Conservation (phyloP, 2,329 filamentous ascomycete genomes). For the Diaporthe nobilis region DNA sequence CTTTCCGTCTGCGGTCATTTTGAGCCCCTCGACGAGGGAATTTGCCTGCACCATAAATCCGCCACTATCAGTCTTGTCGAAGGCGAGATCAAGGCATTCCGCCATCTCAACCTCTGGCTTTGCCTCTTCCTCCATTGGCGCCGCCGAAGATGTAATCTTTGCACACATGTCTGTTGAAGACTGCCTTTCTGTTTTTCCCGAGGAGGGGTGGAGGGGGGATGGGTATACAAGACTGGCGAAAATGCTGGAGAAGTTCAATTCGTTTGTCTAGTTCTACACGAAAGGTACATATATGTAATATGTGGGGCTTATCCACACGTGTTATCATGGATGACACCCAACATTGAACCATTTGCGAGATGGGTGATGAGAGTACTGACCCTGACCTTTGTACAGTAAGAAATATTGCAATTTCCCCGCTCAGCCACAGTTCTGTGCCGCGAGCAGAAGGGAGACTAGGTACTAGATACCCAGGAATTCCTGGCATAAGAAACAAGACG, state of each 20-base stretch:
- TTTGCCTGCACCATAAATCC: neutral
- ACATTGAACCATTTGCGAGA: no score
- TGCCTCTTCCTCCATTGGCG: neutral
- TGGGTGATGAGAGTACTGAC: neutral
- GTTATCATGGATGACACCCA: no score
- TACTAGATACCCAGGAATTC: no score
- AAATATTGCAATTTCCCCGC: no score
- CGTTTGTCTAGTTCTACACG: neutral
- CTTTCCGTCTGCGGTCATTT: neutral
- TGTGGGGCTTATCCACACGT: no score
- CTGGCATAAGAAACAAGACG: no score
- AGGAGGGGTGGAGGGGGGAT: no score
- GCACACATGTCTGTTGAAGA: neutral
- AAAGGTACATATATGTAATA: no score
- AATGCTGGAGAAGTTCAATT: neutral
- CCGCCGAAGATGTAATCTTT: neutral
- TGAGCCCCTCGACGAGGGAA: neutral
- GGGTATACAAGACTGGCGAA: neutral
- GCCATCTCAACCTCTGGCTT: conserved; percentile 6
- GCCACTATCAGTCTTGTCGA: neutral
- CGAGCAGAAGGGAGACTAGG: no score
- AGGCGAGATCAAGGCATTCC: neutral
- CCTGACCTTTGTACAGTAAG: no score
- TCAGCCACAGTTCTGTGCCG: no score
- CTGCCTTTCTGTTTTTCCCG: neutral